Evolutionary conservation across 23 red algal genomes (phyloP).

Genomic region (Gracilaria caudata): DNA sequence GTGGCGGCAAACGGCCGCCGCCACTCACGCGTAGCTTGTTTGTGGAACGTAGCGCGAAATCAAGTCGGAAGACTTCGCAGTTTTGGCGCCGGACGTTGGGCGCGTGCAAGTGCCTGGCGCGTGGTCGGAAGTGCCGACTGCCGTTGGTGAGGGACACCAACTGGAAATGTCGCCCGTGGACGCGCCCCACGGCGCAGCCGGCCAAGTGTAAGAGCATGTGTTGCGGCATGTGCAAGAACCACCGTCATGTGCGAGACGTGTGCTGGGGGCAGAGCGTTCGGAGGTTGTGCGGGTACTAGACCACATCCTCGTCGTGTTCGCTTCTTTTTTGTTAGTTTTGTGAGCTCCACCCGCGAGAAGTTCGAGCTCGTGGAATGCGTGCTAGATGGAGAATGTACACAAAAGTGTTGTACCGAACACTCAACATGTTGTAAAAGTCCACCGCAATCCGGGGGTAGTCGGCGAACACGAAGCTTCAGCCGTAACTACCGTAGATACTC

Average conservation of each 20-base stretch:
- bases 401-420: too few species aligned
- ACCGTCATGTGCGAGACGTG: neutral
- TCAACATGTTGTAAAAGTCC: too few species aligned
- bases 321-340: too few species aligned
- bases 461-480: too few species aligned
- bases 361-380: too few species aligned
- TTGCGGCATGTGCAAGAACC: neutral
- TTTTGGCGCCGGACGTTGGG: neutral
- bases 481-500: too few species aligned
- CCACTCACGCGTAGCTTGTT: conserved; percentile 22
- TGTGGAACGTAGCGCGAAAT: neutral
- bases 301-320: too few species aligned
- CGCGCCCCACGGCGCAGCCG: neutral
- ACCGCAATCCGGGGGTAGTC: too few species aligned
- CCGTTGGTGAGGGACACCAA: neutral
- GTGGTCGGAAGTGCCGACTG: neutral
- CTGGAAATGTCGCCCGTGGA: neutral
- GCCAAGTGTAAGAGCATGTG: neutral
- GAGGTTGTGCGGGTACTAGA: too few species aligned
- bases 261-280: neutral
- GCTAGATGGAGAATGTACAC: too few species aligned
- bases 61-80: neutral
- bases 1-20: neutral
- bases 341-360: too few species aligned
- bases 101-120: neutral